Percentiles rank a stretch among this genome's conserved stretches.
Conservation (phyloP, 2,329 filamentous ascomycete genomes). For the Apiospora aurea region DNA sequence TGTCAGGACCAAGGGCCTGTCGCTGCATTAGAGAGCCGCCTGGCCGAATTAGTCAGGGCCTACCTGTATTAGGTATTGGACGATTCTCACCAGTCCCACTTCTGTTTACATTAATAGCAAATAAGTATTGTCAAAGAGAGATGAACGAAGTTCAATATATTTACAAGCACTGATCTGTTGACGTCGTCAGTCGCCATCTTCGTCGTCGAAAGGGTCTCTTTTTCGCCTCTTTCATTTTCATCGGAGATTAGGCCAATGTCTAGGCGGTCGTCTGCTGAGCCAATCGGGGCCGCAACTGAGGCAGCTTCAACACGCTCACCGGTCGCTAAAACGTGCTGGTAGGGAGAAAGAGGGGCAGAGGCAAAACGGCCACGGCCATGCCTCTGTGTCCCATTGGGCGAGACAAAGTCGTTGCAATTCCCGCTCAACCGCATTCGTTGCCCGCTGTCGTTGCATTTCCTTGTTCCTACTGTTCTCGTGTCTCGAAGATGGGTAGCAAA, state of each 20-base stretch:
- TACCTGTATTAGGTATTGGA: background rate
- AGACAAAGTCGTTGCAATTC: slow-evolving; percentile 1
- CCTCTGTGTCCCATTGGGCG: background rate
- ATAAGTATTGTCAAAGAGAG: background rate
- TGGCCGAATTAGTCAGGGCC: background rate
- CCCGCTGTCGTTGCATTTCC: background rate
- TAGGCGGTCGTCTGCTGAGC: slow-evolving; percentile 10
- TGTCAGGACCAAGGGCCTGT: background rate
- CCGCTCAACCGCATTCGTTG: background rate
- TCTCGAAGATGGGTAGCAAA: background rate
- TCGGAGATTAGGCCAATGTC: background rate
- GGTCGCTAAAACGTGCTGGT: background rate
- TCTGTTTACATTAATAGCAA: background rate
- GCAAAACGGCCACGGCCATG: background rate
- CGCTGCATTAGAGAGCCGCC: slow-evolving; percentile 14
- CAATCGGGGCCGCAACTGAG: slow-evolving; percentile 4
- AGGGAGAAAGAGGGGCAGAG: slow-evolving; percentile 14
- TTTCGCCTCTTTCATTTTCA: background rate
- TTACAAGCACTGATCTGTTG: background rate
- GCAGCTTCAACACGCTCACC: background rate
- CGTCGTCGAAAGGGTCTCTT: background rate
- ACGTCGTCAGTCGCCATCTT: background rate
- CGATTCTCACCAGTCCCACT: background rate
- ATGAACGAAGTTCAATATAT: background rate
- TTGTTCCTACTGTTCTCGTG: background rate